Conservation (phyloP, 768 basidiomycete species). For the Rhodotorula paludigena region DNA sequence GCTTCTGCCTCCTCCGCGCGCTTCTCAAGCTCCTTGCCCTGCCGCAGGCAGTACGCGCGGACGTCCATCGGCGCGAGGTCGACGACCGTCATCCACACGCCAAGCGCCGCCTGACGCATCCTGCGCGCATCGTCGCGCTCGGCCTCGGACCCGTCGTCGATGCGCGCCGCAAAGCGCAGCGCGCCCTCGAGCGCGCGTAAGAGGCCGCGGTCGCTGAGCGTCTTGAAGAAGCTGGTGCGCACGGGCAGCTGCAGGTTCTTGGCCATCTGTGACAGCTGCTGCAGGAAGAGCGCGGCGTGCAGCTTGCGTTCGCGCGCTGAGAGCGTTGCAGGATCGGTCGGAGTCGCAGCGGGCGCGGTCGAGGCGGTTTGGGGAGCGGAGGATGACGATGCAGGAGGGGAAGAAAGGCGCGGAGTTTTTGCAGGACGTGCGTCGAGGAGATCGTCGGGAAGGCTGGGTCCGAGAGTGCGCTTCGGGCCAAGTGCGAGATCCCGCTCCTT, state of each 20-base stretch:
- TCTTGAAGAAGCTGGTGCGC: conserved; percentile 77
- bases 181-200: conserved; percentile 92
- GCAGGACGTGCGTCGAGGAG: conserved; percentile 11
- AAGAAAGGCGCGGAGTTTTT: neutral
- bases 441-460: conserved; percentile 15
- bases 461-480: conserved; percentile 45
- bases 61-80: conserved; percentile 89
- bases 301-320: conserved; percentile 47
- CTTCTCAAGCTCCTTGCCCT: conserved; percentile 23
- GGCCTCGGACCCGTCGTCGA: neutral
- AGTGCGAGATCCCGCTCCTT: conserved; percentile 28
- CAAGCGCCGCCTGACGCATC: conserved; percentile 77
- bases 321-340: neutral
- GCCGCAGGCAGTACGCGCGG: conserved; percentile 64
- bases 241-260: conserved; percentile 90
- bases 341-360: conserved; percentile 10
- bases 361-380: neutral
- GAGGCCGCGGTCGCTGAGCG: conserved; percentile 79
- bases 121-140: conserved; percentile 51
- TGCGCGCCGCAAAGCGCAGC: conserved; percentile 52
- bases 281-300: conserved; percentile 79
- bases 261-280: conserved; percentile 89
- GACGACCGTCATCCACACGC: conserved; percentile 73
- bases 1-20: conserved; percentile 43
- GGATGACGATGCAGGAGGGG: neutral